Evolutionary conservation across 306 rosid species (phyloP).

Genomic region (Cicer pinnatifidum): DNA sequence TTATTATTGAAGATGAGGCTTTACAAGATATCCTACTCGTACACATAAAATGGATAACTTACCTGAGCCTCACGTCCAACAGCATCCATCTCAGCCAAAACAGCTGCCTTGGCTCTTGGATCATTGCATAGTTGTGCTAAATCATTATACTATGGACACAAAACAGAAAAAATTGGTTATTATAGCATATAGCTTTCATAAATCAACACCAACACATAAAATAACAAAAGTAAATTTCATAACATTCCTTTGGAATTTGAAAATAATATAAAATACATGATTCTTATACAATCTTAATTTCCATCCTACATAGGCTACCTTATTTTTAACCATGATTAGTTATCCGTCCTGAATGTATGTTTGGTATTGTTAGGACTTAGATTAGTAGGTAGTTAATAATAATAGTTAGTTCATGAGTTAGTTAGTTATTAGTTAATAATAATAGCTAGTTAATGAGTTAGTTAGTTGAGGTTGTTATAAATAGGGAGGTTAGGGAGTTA

Average conservation of each 20-base stretch:
- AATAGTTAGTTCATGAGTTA: no score
- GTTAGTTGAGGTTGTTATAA: no score
- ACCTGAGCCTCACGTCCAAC: conserved; percentile 86
- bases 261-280: conserved; percentile 10
- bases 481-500: no score
- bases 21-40: conserved; percentile 5
- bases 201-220: conserved; percentile 20
- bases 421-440: no score
- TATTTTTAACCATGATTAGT: not conserved
- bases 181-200: not conserved
- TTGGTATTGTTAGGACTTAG: no score
- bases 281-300: conserved; percentile 9
- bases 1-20: not conserved
- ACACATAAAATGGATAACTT: conserved; percentile 44
- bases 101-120: conserved; percentile 78
- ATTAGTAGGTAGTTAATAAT: no score
- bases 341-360: not conserved
- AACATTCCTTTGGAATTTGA: conserved; percentile 27
- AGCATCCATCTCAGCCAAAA: conserved; percentile 91
- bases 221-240: conserved; percentile 23
- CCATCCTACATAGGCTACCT: not conserved
- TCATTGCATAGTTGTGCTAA: conserved; percentile 78
- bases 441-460: no score
- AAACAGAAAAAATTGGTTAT: conserved; percentile 29
- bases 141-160: conserved; percentile 60